Conservation (phyloP, 2,329 filamentous ascomycete species). For the Cucurbitaria berberidis region DNA sequence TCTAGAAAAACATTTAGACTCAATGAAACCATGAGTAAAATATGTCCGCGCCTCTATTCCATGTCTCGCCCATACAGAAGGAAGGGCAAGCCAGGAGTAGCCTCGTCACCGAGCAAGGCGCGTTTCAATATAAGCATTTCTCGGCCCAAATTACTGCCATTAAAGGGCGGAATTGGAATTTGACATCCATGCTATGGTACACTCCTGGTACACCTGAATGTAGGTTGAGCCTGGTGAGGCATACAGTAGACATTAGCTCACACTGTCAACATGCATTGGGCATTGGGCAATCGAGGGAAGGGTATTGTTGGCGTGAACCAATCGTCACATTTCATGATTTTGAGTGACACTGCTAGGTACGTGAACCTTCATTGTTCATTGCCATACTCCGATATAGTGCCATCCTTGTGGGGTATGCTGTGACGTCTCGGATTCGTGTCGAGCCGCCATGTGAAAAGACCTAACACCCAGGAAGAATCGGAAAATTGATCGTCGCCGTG, state of each 20-base stretch:
- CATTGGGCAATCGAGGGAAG: constrained; percentile 2
- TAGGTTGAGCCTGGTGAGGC: background rate
- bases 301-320: constrained; percentile 41
- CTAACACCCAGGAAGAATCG: constrained; percentile 46
- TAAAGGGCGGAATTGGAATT: constrained; percentile 91
- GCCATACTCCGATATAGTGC: constrained; percentile 44
- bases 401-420: constrained; percentile 36
- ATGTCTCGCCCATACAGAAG: constrained; percentile 21
- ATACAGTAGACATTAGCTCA: background rate
- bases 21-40: no score
- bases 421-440: constrained; percentile 39
- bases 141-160: constrained; percentile 98
- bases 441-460: constrained; percentile 42
- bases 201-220: background rate
- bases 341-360: constrained; percentile 45
- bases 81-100: constrained; percentile 30
- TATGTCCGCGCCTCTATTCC: constrained; percentile 38
- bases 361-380: constrained; percentile 37
- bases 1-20: no score
- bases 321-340: constrained; percentile 47
- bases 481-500: constrained; percentile 38
- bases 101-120: constrained; percentile 44
- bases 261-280: constrained; percentile 9
- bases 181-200: constrained; percentile 91
- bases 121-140: constrained; percentile 76